A percentile compares a stretch with the other conserved stretches of the same genome.
phyloP scores from a whole-genome alignment of 1,284 basidiomycete genomes.

The Leccinum fuscescens region DNA sequence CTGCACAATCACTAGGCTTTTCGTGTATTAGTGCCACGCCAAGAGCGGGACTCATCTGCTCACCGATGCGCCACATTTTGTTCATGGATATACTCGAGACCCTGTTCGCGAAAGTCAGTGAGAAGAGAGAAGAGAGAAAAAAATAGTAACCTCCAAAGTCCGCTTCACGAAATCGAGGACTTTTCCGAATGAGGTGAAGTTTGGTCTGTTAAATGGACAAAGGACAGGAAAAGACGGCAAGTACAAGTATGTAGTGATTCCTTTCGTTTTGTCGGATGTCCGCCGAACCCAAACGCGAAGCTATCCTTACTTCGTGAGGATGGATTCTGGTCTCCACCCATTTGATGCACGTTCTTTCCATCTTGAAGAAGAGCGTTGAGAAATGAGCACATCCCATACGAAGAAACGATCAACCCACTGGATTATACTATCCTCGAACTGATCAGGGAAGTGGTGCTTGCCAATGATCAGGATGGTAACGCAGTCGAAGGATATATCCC shows the following conservation, averaged over 20 bases:
- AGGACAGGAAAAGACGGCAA: conserved; percentile 18
- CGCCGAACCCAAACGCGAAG: conserved; percentile 8
- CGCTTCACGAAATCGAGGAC: conserved; percentile 36
- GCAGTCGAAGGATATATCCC: conserved; percentile 3
- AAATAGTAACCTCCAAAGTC: conserved; percentile 30
- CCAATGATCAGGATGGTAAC: conserved; percentile 10
- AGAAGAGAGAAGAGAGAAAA: not conserved
- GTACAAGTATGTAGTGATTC: conserved; percentile 13
- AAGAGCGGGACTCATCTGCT: not conserved
- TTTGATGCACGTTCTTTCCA: conserved; percentile 13
- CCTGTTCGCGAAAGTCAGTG: conserved; percentile 14
- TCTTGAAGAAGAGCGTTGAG: not conserved
- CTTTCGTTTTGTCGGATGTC: not conserved
- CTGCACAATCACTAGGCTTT: conserved; percentile 22
- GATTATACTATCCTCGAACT: conserved; percentile 5
- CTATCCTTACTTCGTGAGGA: conserved; percentile 2
- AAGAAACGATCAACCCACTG: conserved; percentile 2
- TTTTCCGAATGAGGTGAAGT: conserved; percentile 33
- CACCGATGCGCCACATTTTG: conserved; percentile 29
- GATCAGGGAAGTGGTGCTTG: not conserved
- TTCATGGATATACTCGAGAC: conserved; percentile 32
- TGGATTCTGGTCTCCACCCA: not conserved
- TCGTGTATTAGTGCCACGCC: not conserved
- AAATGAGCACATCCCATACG: not conserved
- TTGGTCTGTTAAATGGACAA: conserved; percentile 27